A percentile compares a stretch with the other conserved stretches of the same genome.
These are phyloP conservation scores for Camellia lanceoleosa DNA, from an alignment of 148 eudicot genomes.

Conservation along the genomic window DNA sequence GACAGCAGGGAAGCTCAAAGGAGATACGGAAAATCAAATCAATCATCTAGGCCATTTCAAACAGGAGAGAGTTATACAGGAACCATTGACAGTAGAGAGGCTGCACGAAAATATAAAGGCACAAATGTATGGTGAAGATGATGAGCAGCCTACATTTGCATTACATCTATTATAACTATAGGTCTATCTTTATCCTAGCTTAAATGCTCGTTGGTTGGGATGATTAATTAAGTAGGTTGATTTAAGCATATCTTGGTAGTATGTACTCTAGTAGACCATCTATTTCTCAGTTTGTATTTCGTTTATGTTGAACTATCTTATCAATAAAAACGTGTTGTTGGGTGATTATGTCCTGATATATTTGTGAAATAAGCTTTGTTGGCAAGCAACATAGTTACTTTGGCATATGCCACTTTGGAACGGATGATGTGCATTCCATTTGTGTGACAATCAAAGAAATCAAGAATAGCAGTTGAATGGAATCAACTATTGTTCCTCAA, in stretches of 20 bases:
- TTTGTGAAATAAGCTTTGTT: background rate
- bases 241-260: background rate
- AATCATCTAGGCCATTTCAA: background rate
- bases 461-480: no score
- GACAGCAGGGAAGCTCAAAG: conserved; percentile 17
- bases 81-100: conserved; percentile 16
- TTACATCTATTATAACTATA: background rate
- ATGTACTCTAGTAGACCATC: background rate
- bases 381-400: background rate
- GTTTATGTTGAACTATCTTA: background rate
- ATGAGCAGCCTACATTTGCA: background rate
- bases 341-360: no score
- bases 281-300: background rate
- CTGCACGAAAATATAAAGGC: background rate
- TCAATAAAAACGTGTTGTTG: background rate
- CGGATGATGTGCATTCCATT: background rate
- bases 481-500: no score
- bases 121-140: conserved; percentile 1
- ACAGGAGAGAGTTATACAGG: conserved; percentile 6
- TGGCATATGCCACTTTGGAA: background rate
- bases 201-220: background rate
- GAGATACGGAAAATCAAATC: conserved; percentile 18
- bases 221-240: background rate
- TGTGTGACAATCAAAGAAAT: no score
- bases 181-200: background rate